Base-by-base conservation (phyloP, 106 monocot species). In the Allium cepa region DNA sequence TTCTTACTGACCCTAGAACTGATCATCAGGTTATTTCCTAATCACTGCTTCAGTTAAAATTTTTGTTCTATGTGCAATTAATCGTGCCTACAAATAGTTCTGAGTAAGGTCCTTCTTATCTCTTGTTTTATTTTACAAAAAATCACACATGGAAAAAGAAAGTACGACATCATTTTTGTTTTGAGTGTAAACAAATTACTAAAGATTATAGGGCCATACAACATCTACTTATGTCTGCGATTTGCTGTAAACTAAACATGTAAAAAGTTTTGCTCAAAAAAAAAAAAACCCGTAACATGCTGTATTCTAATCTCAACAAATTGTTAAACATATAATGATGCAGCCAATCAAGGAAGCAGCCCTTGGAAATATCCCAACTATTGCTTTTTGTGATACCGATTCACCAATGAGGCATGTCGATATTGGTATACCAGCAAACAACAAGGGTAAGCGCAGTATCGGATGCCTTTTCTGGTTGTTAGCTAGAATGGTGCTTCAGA, bases 401-500 rank as follows among this genome's bases (percentile, higher is more conserved):
- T 87, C 87, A 4, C 94, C 90, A 1, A 91, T 94, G 94, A 62
- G 94, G 12, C 85, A 83, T 70, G 87, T 94, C 63, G 90, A 94
- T 70, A 91, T 94, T 62, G 90, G 90, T 14, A 94, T 94, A 72
- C 94, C 94, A 47, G 83, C 90, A 8, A 94, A 94, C 68, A 94
- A 94, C 87, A 94, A 94, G 73, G 87, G 94, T 8, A 91, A 88
- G 71, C 74, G 77, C 59, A 83, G 82, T 28, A 90, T 94, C 69
- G 94, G 94, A 12, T 94, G 93, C 73, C 81, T 94, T 36, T 94
- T 86, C 84, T 94, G 94, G 90, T 77, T 94, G 27, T 58, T 94
- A 80, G 94, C 90, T 1, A 81, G 94, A 67, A 94, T 94, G 94
- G 94, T 94, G 53, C 74, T 94, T 11, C 82, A 86, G 55, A 94